Percentiles rank a stretch among this genome's conserved stretches.
phyloP scores from a whole-genome alignment of 768 basidiomycete species.

The Naganishia kalamii region DNA sequence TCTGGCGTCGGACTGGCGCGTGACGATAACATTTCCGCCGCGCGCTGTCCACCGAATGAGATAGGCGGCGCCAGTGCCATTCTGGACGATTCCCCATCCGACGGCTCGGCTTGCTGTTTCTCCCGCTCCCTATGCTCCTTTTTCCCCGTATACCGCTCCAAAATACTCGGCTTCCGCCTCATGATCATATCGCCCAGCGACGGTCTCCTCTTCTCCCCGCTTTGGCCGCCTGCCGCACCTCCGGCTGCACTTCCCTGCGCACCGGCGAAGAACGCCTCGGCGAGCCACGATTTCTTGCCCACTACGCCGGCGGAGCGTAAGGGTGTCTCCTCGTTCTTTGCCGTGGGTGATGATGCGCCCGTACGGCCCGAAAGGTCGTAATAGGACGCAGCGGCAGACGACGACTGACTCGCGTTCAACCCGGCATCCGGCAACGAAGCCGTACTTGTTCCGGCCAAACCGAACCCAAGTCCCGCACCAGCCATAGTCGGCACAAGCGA shows the following conservation, averaged over 20 bases:
- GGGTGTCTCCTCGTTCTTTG: too few relatives aligned
- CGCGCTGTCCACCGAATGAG: not conserved
- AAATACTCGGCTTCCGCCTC: conserved; percentile 12
- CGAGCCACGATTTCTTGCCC: conserved; percentile 44
- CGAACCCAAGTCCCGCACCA: not conserved
- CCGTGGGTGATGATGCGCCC: conserved; percentile 7
- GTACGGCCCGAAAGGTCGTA: conserved; percentile 14
- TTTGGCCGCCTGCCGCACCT: not conserved
- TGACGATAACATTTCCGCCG: conserved; percentile 38
- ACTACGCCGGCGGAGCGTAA: conserved; percentile 23
- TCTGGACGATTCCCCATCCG: not conserved
- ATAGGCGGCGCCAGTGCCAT: not conserved
- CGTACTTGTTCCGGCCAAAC: not conserved
- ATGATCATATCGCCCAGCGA: conserved; percentile 2
- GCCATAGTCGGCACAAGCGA: conserved; percentile 34
- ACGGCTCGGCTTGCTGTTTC: not conserved
- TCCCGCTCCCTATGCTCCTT: conserved; percentile 3
- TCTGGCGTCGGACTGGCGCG: conserved; percentile 65
- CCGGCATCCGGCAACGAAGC: conserved; percentile 29
- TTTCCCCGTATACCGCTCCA: not conserved
- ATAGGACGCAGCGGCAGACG: conserved; percentile 5
- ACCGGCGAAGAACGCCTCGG: conserved; percentile 40
- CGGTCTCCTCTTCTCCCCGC: not conserved
- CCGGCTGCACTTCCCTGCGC: not conserved
- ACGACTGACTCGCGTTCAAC: conserved; percentile 20